These are phyloP conservation scores for Talaromyces proteolyticus DNA, from an alignment of 495 filamentous ascomycete genomes.

Conservation along the genomic window DNA sequence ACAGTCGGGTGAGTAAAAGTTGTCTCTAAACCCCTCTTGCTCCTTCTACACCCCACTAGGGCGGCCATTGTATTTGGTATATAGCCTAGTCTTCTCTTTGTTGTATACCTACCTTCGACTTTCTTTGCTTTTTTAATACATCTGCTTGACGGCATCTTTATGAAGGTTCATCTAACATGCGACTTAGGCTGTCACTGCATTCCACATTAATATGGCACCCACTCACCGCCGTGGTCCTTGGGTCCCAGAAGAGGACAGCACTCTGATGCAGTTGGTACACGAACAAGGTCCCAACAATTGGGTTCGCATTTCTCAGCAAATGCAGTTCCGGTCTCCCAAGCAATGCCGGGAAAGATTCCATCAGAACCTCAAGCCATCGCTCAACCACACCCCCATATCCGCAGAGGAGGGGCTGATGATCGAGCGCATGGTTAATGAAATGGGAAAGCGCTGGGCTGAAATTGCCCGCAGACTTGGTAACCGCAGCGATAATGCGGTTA, in stretches of 20 bases:
- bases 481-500: constrained; percentile 94
- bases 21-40: too few relatives aligned
- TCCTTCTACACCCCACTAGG: too few relatives aligned
- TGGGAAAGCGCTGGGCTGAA: constrained; percentile 92
- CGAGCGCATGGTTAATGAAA: constrained; percentile 70
- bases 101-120: neutral
- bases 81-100: neutral
- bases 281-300: constrained; percentile 82
- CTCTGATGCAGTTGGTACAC: constrained; percentile 67
- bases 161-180: too few relatives aligned
- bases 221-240: constrained; percentile 79
- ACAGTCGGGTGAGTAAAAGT: too few relatives aligned
- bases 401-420: constrained; percentile 82
- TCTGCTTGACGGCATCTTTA: too few relatives aligned
- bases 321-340: constrained; percentile 80
- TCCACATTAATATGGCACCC: constrained; percentile 31
- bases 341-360: constrained; percentile 95
- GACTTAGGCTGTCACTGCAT: neutral
- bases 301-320: constrained; percentile 77
- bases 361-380: constrained; percentile 86
- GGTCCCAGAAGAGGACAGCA: constrained; percentile 74
- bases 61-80: too few relatives aligned
- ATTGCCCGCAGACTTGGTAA: constrained; percentile 83
- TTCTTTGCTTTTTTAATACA: neutral
- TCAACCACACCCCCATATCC: constrained; percentile 90